phyloP scores from a whole-genome alignment of 2,329 filamentous ascomycete species.

The Fusarium bulbicola region DNA sequence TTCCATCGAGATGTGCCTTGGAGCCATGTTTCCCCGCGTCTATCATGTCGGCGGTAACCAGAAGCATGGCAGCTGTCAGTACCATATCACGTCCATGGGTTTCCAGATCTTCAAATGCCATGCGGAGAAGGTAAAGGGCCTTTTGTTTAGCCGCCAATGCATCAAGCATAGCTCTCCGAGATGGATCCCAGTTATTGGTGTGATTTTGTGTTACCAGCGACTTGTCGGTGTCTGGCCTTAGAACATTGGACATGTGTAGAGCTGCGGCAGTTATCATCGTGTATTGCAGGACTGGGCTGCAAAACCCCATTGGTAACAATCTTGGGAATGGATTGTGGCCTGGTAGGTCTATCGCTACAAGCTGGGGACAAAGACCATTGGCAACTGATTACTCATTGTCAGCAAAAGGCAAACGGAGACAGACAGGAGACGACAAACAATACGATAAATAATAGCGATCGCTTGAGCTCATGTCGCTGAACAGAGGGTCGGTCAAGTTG shows the following conservation, averaged over 20 bases:
- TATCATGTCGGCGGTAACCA: conserved; percentile 2
- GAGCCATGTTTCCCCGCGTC: conserved; percentile 10
- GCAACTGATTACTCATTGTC: background rate
- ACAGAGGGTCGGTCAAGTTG: background rate
- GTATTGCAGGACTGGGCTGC: background rate
- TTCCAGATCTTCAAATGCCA: background rate
- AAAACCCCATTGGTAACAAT: background rate
- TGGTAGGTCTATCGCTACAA: conserved; percentile 8
- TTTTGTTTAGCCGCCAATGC: conserved; percentile 4
- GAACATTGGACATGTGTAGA: conserved; percentile 9
- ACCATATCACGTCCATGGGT: background rate
- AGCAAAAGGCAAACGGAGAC: background rate
- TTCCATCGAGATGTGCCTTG: conserved; percentile 8
- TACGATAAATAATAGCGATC: conserved; percentile 11
- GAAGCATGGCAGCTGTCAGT: background rate
- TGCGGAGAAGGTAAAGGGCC: background rate
- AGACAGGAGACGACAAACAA: background rate
- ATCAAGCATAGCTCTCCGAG: background rate
- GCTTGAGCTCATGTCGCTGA: background rate
- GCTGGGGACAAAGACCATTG: background rate
- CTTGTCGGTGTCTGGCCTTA: background rate
- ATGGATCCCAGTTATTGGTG: background rate
- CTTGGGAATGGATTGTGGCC: background rate
- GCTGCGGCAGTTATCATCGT: conserved; percentile 3
- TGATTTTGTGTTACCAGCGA: background rate